Conservation (phyloP, 768 basidiomycete genomes). For the Macrolepiota fuliginosa region DNA sequence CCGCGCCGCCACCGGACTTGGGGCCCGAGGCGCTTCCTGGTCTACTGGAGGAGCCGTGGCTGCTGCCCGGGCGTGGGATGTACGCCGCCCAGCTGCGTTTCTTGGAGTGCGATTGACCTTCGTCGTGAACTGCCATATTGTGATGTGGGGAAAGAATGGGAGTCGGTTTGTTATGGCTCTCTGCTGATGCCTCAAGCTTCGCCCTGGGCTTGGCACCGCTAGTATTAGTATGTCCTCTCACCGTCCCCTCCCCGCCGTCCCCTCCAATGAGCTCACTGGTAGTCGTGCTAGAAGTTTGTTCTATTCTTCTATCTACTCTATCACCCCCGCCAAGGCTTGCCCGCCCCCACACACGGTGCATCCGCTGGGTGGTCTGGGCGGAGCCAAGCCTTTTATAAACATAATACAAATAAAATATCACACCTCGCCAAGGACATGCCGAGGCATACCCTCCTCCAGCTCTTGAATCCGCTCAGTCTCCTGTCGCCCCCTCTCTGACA, state of each 20-base stretch:
- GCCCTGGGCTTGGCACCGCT: slow-evolving; percentile 22
- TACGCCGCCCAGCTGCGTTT: slow-evolving; percentile 36
- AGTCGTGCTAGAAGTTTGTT: not conserved
- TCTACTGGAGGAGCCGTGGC: slow-evolving; percentile 17
- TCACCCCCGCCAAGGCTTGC: not conserved
- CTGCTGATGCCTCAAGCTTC: not conserved
- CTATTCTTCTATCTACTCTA: not conserved
- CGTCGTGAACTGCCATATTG: slow-evolving; percentile 19
- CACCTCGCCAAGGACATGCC: slow-evolving; percentile 37
- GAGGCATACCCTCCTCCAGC: slow-evolving; percentile 40
- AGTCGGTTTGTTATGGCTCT: not conserved
- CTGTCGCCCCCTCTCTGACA: slow-evolving; percentile 45
- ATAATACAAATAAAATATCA: not conserved
- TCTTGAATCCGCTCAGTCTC: slow-evolving; percentile 34
- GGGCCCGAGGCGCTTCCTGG: not conserved
- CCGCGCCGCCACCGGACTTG: not conserved
- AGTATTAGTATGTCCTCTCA: slow-evolving; percentile 22
- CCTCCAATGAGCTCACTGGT: not conserved
- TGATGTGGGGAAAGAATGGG: slow-evolving; percentile 7
- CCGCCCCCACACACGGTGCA: not conserved
- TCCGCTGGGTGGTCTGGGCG: not conserved
- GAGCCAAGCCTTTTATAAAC: not conserved
- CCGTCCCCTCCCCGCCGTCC: slow-evolving; percentile 7
- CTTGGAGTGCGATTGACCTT: slow-evolving; percentile 17
- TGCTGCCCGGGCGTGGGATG: slow-evolving; percentile 32